Conservation (phyloP, 2,329 filamentous ascomycete genomes). For the Colletotrichum melonis region DNA sequence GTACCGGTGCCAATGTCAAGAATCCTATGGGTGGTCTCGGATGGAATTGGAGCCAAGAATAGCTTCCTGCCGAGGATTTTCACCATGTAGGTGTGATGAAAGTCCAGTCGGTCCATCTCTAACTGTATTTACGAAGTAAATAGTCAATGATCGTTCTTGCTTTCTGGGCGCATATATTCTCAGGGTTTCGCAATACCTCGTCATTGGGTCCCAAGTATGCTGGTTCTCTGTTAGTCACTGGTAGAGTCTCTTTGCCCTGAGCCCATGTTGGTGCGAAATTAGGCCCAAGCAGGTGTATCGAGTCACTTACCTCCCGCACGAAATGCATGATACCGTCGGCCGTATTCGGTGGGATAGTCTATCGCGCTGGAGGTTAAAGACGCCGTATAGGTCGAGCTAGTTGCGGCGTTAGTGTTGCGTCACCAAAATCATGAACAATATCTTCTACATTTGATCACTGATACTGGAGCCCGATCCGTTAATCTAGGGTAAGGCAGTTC, state of each 20-base stretch:
- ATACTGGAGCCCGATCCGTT: not conserved
- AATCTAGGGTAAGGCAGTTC: not conserved
- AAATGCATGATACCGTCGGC: conserved; percentile 1
- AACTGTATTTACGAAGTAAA: not conserved
- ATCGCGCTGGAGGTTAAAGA: not conserved
- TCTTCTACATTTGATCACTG: not conserved
- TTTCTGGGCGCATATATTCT: not conserved
- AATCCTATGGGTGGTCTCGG: conserved; percentile 46
- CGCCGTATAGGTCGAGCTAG: not conserved
- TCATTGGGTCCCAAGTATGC: not conserved
- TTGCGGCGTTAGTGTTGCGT: not conserved
- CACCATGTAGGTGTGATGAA: not conserved
- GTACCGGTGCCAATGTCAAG: conserved; percentile 72
- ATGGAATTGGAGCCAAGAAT: not conserved
- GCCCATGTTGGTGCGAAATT: not conserved
- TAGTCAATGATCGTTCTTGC: not conserved
- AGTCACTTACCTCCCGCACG: not conserved
- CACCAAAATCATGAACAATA: not conserved
- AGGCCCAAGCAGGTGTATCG: not conserved
- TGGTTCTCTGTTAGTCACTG: not conserved
- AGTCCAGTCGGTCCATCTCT: conserved; percentile 24
- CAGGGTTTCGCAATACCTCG: not conserved
- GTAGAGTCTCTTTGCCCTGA: not conserved
- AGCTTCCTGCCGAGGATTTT: not conserved
- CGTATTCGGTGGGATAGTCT: not conserved